Evolutionary conservation across 441 rosid species (phyloP), one percentile per base, ranked within the genome.

Genomic region (Gossypium gossypioides): DNA sequence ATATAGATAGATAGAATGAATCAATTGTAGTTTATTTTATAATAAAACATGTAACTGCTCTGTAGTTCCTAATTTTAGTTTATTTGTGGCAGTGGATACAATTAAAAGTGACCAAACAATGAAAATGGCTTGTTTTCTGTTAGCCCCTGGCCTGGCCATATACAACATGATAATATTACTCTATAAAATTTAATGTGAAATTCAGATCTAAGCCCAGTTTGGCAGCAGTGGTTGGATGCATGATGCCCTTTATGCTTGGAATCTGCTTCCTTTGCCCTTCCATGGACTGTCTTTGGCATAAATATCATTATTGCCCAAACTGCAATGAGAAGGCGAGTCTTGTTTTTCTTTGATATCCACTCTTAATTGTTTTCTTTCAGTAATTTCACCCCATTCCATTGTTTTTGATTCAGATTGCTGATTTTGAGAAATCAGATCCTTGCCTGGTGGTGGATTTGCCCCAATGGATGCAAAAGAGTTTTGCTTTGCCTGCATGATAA

Each of bases 251-350:
- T 70, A 81, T 83, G 86, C 85, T 89, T 21, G 94, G 94, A 51
- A 42, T 74, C 44, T 94, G 99, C 83, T 94, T 92, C 73, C 96
- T 94, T 37, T 88, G 88, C 78, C 97, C 97, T 73, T 89, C 97
- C 44, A 88, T 87, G 93, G 97, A 94, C 78, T 92, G 97, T 79
- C 99, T 94, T 68, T 92, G 99, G 99, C 94, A 89, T 84, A 94
- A 94, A 72, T 86, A 92, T 75, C 99, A 94, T 79, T 82, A 88
- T 72, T 94, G 99, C 78, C 97, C 96, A 21, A 74, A 76, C 71
- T 94, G 99, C 85, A 82, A 74, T 4, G 84, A 82, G 68, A 86
- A 86, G 82, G 94, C 79, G 4, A 8, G 25, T 19, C 13, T 54
- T 19, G 8, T 2, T 16, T 29, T 13, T 68, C 25, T 19, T 7